These are phyloP conservation scores for Isoetes engelmannii DNA, from an alignment of 83 land plant genomes.

Conservation along the genomic window DNA sequence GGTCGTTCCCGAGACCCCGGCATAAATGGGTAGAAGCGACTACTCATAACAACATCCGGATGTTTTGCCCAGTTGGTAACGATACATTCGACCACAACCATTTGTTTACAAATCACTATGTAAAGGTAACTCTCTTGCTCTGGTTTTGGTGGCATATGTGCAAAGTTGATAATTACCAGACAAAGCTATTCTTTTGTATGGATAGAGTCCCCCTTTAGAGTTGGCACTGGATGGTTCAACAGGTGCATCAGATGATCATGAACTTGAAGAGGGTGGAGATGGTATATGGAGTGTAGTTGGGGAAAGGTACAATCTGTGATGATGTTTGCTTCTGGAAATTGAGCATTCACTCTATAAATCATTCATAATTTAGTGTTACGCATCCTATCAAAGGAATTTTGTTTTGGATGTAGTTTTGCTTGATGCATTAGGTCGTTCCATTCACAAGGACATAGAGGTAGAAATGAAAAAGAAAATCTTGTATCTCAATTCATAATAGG, in stretches of 20 bases:
- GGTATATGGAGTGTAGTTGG: slow-evolving; percentile 91
- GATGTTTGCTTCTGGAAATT: background rate
- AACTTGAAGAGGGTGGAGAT: slow-evolving; percentile 75
- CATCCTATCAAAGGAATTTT: slow-evolving; percentile 82
- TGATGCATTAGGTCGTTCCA: slow-evolving; percentile 60
- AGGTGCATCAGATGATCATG: slow-evolving; percentile 55
- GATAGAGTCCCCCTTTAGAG: slow-evolving; percentile 63
- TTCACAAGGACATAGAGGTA: slow-evolving; percentile 71
- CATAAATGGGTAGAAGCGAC: too few relatives aligned
- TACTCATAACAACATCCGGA: too few relatives aligned
- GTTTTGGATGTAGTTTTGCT: slow-evolving; percentile 68
- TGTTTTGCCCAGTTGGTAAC: too few relatives aligned
- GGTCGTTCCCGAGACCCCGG: too few relatives aligned
- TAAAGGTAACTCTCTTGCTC: slow-evolving; percentile 41
- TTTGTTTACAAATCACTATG: slow-evolving; percentile 54
- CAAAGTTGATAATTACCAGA: background rate
- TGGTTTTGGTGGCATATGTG: slow-evolving; percentile 1
- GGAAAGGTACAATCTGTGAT: slow-evolving; percentile 55
- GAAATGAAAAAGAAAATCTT: background rate
- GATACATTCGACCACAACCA: too few relatives aligned
- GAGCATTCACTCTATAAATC: background rate
- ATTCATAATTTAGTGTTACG: slow-evolving; percentile 28
- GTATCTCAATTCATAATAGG: background rate
- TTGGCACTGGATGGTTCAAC: slow-evolving; percentile 63
- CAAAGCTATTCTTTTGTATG: background rate